These are phyloP conservation scores for Grigorovia yakushimaensis DNA, from an alignment of 805 yeast genomes.

Conservation along the genomic window DNA sequence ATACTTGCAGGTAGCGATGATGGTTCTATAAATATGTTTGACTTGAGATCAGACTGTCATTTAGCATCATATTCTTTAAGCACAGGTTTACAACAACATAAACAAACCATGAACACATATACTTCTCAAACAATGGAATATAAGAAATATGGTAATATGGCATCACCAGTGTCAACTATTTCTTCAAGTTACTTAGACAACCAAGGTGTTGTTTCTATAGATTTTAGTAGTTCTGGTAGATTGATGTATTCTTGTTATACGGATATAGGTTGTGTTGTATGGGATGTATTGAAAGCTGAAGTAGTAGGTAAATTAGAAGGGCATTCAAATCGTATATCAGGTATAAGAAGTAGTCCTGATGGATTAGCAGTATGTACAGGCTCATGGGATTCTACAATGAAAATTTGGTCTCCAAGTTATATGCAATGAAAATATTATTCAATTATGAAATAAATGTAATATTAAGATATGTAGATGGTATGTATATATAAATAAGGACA, in stretches of 20 bases:
- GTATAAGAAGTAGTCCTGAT: constrained; percentile 58
- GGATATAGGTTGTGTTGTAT: constrained; percentile 61
- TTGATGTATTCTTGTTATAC: constrained; percentile 66
- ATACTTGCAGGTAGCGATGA: constrained; percentile 75
- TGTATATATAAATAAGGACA: neutral
- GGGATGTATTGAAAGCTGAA: constrained; percentile 65
- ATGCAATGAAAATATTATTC: neutral
- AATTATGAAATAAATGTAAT: neutral
- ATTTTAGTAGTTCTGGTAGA: constrained; percentile 66
- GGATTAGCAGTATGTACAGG: constrained; percentile 72
- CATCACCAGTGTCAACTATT: constrained; percentile 10
- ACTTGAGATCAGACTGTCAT: constrained; percentile 67
- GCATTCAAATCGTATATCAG: constrained; percentile 51
- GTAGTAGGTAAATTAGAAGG: constrained; percentile 59
- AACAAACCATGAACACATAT: constrained; percentile 7
- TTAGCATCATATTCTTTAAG: constrained; percentile 39
- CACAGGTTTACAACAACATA: constrained; percentile 9
- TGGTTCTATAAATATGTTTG: constrained; percentile 60
- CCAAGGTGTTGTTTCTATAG: constrained; percentile 65
- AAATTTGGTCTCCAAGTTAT: constrained; percentile 46
- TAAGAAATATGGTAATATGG: constrained; percentile 13
- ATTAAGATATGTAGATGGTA: neutral
- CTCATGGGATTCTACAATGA: constrained; percentile 70
- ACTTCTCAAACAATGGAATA: constrained; percentile 21
- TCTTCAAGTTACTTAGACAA: constrained; percentile 35